These are phyloP conservation scores for Fusarium virguliforme DNA, from an alignment of 2,329 filamentous ascomycete species.

Conservation along the genomic window DNA sequence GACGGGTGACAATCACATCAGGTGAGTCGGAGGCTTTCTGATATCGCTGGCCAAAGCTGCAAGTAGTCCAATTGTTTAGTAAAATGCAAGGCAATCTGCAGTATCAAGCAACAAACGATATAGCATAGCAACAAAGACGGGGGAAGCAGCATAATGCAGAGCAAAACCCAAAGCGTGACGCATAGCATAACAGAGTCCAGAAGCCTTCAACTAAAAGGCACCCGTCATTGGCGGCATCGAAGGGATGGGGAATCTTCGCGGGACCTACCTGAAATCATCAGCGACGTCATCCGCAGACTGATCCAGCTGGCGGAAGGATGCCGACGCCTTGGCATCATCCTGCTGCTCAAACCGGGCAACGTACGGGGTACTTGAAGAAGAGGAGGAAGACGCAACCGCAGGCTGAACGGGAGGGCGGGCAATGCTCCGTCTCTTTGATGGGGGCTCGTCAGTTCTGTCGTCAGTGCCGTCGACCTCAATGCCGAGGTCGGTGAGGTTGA, in stretches of 20 bases:
- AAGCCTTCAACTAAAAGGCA: constrained; percentile 26
- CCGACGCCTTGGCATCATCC: constrained; percentile 53
- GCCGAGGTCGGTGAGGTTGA: constrained; percentile 36
- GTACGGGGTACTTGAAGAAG: constrained; percentile 52
- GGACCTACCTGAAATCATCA: constrained; percentile 55
- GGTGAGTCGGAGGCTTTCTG: constrained; percentile 48
- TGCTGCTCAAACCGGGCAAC: constrained; percentile 52
- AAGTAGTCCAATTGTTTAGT: constrained; percentile 21
- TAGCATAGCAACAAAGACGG: neutral
- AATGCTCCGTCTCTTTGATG: constrained; percentile 8
- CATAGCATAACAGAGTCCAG: neutral
- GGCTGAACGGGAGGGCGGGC: neutral
- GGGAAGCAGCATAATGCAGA: constrained; percentile 4
- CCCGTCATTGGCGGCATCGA: constrained; percentile 23
- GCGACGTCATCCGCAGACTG: constrained; percentile 46
- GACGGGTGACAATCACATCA: constrained; percentile 53
- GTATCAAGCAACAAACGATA: neutral
- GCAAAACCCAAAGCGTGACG: neutral
- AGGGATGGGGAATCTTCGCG: constrained; percentile 19
- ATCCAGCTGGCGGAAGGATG: constrained; percentile 52
- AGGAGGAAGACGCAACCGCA: constrained; percentile 16
- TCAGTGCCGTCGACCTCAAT: constrained; percentile 18
- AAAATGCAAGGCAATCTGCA: constrained; percentile 16
- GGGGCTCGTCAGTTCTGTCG: constrained; percentile 9
- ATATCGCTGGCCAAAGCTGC: constrained; percentile 57